Conservation (phyloP, 192 early-diverging fungal genomes). For the Irineochytrium annulatum region DNA sequence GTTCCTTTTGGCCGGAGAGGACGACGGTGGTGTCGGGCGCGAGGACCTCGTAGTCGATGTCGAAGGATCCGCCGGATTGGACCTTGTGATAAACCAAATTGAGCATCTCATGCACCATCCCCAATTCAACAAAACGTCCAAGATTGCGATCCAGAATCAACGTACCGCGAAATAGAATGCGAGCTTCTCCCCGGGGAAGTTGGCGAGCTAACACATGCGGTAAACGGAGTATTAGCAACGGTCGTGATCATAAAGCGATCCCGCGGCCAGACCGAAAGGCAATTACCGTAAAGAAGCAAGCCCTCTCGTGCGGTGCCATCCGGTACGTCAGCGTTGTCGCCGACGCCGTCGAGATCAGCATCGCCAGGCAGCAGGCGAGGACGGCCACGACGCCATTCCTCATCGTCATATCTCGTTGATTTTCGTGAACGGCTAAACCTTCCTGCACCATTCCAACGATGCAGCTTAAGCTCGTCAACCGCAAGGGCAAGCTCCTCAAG, state of each 20-base stretch:
- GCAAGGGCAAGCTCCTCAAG: too few relatives aligned
- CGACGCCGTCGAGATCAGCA: slow-evolving; percentile 17
- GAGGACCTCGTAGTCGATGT: slow-evolving; percentile 88
- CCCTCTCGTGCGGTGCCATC: slow-evolving; percentile 82
- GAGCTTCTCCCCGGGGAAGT: slow-evolving; percentile 13
- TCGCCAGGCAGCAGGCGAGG: slow-evolving; percentile 1
- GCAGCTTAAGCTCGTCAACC: too few relatives aligned
- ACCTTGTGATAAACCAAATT: slow-evolving; percentile 50
- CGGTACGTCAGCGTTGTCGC: slow-evolving; percentile 76
- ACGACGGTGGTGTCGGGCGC: slow-evolving; percentile 68
- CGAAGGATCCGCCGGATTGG: slow-evolving; percentile 94
- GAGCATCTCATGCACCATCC: not conserved
- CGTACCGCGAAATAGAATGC: slow-evolving; percentile 19
- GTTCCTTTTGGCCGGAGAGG: slow-evolving; percentile 77
- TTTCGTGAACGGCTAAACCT: too few relatives aligned
- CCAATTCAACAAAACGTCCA: not conserved
- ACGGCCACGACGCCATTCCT: too few relatives aligned
- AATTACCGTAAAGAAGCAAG: slow-evolving; percentile 92
- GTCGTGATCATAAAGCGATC: too few relatives aligned
- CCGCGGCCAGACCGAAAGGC: too few relatives aligned
- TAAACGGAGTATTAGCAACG: too few relatives aligned
- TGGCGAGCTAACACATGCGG: too few relatives aligned
- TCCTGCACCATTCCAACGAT: too few relatives aligned
- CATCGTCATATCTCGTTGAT: too few relatives aligned
- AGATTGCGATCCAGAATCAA: not conserved